phyloP scores from a whole-genome alignment of 148 eudicot genomes.

The Drosera capensis region DNA sequence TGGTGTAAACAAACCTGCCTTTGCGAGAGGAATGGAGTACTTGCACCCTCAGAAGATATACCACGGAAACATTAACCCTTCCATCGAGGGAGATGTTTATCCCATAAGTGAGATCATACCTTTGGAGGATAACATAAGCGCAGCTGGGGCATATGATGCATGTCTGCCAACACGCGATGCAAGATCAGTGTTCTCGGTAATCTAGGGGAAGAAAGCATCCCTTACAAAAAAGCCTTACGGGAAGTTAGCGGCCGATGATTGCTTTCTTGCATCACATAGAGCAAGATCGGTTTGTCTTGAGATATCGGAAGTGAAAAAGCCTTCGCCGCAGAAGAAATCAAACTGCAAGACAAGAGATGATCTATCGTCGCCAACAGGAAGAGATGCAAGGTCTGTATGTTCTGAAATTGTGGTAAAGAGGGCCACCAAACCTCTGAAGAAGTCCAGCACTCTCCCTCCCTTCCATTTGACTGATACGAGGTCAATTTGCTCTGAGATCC shows the following conservation, averaged over 20 bases:
- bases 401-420: slow-evolving; percentile 1
- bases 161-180: slow-evolving; percentile 26
- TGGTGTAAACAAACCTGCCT: too few species aligned
- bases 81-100: too few species aligned
- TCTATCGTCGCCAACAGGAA: not conserved
- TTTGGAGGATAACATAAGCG: slow-evolving; percentile 18
- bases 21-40: too few species aligned
- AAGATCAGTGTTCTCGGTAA: slow-evolving; percentile 51
- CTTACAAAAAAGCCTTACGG: slow-evolving; percentile 7
- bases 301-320: slow-evolving; percentile 14
- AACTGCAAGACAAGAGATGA: slow-evolving; percentile 1
- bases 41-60: too few species aligned
- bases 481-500: slow-evolving; percentile 10
- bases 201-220: slow-evolving; percentile 16
- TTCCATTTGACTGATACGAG: slow-evolving; percentile 3
- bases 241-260: slow-evolving; percentile 5
- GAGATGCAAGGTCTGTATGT: slow-evolving; percentile 2
- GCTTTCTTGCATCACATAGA: slow-evolving; percentile 1
- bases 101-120: slow-evolving; percentile 20
- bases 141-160: slow-evolving; percentile 17
- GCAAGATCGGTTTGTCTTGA: slow-evolving; percentile 3
- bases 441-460: not conserved
- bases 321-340: slow-evolving; percentile 3
- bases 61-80: too few species aligned
- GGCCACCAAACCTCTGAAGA: not conserved